Base-by-base conservation (phyloP, 2,329 filamentous ascomycete genomes). In the Penicillium oxalicum region DNA sequence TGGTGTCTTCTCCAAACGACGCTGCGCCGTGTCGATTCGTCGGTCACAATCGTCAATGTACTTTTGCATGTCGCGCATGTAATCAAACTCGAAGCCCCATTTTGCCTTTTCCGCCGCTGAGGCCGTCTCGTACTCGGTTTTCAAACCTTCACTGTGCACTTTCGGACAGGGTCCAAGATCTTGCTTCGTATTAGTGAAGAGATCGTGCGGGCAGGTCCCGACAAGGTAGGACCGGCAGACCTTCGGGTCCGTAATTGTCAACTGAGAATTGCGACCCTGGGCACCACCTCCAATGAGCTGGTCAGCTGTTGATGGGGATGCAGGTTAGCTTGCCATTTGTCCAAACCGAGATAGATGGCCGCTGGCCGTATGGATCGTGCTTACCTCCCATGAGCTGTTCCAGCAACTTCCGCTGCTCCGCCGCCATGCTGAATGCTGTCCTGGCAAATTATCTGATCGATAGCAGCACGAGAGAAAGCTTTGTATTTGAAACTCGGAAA, bases 121-220 rank as follows among this genome's bases (percentile, higher is more conserved):
- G 0, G 93, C 82, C 1, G 74, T 77, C 59, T 94, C 87, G 70
- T 93, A 98, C 68, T 98, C 91, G 41, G 84, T 77, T 71, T 95
- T 96, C 57, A 97, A 78, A 9, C 83, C 82, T 67, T 96, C 91
- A 42, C 83, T 87, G 73, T 98, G 93, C 26, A 91, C 80, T 67
- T 91, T 93, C 43, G 88, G 81, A 65, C 93, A 98, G 0, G 83
- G 81, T 2, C 93, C 93, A 32, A 97, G 81, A 68, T 98, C 93
- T 78, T 97, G 91, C 75, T 96, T 97, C 40, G 93, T 98, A 74
- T 98, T 98, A 57, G 91, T 98, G 79, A 98, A 98, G 65, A 98
- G 88, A 68, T 98, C 93, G 77, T 97, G 91, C 0, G 93, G 93
- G 70, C 93, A 98, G 50, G 88, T 94, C 61, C 93, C 93, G 54